Percentiles rank a stretch among this genome's conserved stretches.
These are phyloP conservation scores for Pseudogymnoascus sp. DNA, from an alignment of 2,329 filamentous ascomycete species.

Conservation along the genomic window DNA sequence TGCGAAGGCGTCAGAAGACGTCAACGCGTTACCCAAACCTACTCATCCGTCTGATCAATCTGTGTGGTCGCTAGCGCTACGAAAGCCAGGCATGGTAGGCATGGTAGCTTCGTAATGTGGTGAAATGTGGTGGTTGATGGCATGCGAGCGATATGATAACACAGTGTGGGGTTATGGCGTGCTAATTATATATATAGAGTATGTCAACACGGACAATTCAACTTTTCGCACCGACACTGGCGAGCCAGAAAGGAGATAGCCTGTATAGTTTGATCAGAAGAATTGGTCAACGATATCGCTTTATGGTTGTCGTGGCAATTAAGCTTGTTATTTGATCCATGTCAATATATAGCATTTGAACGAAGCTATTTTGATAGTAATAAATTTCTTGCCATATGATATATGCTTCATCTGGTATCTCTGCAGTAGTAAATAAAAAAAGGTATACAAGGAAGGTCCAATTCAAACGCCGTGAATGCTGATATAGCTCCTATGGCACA, in stretches of 20 bases:
- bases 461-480: background rate
- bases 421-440: background rate
- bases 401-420: constrained; percentile 3
- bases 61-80: background rate
- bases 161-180: constrained; percentile 6
- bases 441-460: background rate
- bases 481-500: constrained; percentile 1
- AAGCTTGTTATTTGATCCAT: background rate
- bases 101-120: background rate
- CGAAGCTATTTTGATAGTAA: background rate
- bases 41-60: background rate
- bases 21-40: background rate
- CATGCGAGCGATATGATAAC: constrained; percentile 3
- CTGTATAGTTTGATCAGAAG: background rate
- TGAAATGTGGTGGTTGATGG: constrained; percentile 3
- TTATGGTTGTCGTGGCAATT: background rate
- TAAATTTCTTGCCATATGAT: background rate
- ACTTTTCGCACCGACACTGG: background rate
- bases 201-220: constrained; percentile 3
- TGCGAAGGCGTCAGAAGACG: constrained; percentile 6
- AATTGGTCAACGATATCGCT: background rate
- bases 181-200: constrained; percentile 2
- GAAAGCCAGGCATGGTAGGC: background rate
- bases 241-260: background rate
- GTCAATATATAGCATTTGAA: background rate